These are phyloP conservation scores for Trifolium subterraneum DNA, from an alignment of 306 rosid genomes.

Conservation along the genomic window DNA sequence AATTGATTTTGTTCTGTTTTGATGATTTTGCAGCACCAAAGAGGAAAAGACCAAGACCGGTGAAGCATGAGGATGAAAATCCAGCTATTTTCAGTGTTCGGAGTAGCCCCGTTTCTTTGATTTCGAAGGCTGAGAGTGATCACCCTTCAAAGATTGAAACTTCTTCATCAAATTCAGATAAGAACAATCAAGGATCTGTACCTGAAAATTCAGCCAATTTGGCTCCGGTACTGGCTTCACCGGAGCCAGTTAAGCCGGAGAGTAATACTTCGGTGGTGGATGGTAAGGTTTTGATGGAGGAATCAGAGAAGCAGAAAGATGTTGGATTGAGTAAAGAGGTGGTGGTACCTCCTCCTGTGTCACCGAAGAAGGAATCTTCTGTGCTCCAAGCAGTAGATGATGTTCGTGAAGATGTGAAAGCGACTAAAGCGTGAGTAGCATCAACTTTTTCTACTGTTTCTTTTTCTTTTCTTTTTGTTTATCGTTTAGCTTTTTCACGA, in stretches of 20 bases:
- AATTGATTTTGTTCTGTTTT: background rate
- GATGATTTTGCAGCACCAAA: constrained; percentile 66
- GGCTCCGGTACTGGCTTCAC: constrained; percentile 29
- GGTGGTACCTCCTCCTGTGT: constrained; percentile 57
- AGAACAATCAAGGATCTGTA: constrained; percentile 58
- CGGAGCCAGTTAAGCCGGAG: constrained; percentile 62
- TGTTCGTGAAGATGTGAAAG: constrained; percentile 62
- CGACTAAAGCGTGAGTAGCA: constrained; percentile 79
- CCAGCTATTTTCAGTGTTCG: constrained; percentile 49
- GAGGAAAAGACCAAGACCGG: constrained; percentile 84
- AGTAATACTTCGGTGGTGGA: constrained; percentile 47
- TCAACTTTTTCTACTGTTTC: constrained; percentile 29
- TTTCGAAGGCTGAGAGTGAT: constrained; percentile 51
- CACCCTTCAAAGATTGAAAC: constrained; percentile 60
- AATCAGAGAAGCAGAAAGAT: constrained; percentile 59
- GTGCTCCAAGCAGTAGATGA: constrained; percentile 61
- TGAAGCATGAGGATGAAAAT: constrained; percentile 76
- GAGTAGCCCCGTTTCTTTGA: constrained; percentile 59
- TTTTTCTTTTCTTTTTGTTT: background rate
- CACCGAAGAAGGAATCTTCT: constrained; percentile 75
- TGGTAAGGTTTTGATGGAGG: constrained; percentile 53
- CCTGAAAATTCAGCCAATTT: constrained; percentile 56
- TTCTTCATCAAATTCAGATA: constrained; percentile 55
- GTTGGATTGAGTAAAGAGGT: constrained; percentile 57
- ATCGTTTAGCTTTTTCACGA: constrained; percentile 19